These are phyloP conservation scores for Microsporum audouinii DNA, from an alignment of 2,329 filamentous ascomycete genomes.

Conservation along the genomic window DNA sequence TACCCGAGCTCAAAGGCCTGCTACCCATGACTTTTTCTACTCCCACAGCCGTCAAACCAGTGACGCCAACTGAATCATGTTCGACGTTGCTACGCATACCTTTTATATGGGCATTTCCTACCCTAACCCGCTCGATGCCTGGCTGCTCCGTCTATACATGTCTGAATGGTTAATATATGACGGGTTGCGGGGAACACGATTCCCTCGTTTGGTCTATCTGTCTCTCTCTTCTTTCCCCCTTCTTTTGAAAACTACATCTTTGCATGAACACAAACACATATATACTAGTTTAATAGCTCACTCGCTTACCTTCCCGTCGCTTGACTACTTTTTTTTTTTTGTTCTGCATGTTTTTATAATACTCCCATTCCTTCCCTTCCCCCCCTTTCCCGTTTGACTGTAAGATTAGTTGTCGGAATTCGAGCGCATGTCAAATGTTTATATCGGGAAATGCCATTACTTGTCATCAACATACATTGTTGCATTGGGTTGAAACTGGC, in stretches of 20 bases:
- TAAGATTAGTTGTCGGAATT: slow-evolving; percentile 1
- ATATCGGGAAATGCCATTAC: neutral
- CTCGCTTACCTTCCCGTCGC: neutral
- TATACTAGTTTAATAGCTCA: slow-evolving; percentile 1
- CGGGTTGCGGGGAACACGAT: neutral
- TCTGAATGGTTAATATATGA: neutral
- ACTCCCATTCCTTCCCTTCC: neutral
- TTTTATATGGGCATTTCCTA: neutral
- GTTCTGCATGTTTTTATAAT: neutral
- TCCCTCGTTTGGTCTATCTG: neutral
- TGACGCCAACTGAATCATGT: neutral
- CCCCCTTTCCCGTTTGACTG: neutral
- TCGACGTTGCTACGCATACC: neutral
- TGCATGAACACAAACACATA: neutral
- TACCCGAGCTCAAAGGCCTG: neutral
- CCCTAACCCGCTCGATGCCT: neutral
- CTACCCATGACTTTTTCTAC: neutral
- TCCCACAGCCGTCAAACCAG: neutral
- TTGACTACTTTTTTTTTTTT: neutral
- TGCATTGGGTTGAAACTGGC: neutral
- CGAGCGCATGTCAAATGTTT: neutral
- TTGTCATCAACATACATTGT: neutral
- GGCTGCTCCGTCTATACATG: neutral
- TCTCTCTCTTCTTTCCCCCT: neutral
- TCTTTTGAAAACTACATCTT: neutral